phyloP scores from a whole-genome alignment of 208 protist genomes.

The Endotrypanum monterogeii region DNA sequence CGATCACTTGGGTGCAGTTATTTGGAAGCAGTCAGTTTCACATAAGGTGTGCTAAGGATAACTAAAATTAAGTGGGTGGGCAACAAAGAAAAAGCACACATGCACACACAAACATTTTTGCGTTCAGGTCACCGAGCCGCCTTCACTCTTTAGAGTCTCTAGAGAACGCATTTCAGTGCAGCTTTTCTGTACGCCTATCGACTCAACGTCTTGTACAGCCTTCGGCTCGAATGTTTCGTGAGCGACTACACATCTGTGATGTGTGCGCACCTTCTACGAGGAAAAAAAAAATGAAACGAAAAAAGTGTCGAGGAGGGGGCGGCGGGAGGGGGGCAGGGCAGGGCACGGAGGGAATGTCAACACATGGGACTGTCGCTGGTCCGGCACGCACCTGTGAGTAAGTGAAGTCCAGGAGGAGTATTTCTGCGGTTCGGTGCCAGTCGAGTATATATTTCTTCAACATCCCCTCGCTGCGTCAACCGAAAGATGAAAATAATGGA shows the following conservation, averaged over 20 bases:
- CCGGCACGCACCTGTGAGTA: not conserved
- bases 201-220: no score
- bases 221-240: no score
- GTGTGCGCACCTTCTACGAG: no score
- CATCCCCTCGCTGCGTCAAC: not conserved
- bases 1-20: not conserved
- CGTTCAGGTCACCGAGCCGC: no score
- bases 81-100: not conserved
- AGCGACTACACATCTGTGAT: no score
- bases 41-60: not conserved
- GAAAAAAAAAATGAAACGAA: no score
- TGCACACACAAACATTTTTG: not conserved
- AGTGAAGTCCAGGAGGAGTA: not conserved
- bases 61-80: no score
- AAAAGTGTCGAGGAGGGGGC: not conserved
- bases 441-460: not conserved
- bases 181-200: no score
- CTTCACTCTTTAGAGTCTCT: no score
- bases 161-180: no score
- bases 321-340: not conserved
- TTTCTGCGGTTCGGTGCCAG: not conserved
- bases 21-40: not conserved
- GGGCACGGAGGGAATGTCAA: no score
- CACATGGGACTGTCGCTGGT: not conserved
- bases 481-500: no score